phyloP scores from a whole-genome alignment of 176 grass and related monocot genomes.

The Oryza meyeriana region DNA sequence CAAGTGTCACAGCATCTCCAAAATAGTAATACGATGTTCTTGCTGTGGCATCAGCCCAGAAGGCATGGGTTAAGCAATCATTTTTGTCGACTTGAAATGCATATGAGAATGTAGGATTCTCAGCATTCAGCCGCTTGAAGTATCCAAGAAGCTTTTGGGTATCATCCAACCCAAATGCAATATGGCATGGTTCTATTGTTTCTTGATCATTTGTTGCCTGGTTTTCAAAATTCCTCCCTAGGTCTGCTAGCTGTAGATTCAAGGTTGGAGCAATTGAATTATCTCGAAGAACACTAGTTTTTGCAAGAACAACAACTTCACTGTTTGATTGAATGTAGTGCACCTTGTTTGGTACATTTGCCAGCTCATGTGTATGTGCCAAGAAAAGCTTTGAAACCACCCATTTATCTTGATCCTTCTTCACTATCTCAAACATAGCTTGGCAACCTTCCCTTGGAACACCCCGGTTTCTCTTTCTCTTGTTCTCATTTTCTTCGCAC shows the following conservation, averaged over 20 bases:
- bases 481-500: slow-evolving; percentile 59
- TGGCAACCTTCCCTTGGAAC: slow-evolving; percentile 64
- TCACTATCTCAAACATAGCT: slow-evolving; percentile 70
- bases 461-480: slow-evolving; percentile 53
- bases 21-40: slow-evolving; percentile 61
- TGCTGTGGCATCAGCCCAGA: slow-evolving; percentile 62
- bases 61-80: slow-evolving; percentile 60
- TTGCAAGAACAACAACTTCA: slow-evolving; percentile 71
- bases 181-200: slow-evolving; percentile 4
- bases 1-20: slow-evolving; percentile 65
- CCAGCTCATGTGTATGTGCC: slow-evolving; percentile 67
- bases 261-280: slow-evolving; percentile 32
- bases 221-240: slow-evolving; percentile 19
- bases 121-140: slow-evolving; percentile 64
- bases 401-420: slow-evolving; percentile 65
- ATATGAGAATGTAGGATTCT: slow-evolving; percentile 67
- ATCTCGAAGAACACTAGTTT: slow-evolving; percentile 44
- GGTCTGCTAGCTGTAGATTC: slow-evolving; percentile 24
- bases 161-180: slow-evolving; percentile 46
- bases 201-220: slow-evolving; percentile 26
- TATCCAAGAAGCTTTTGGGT: slow-evolving; percentile 61
- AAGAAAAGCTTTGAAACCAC: slow-evolving; percentile 68
- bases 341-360: slow-evolving; percentile 53
- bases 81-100: slow-evolving; percentile 63
- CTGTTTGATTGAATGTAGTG: slow-evolving; percentile 70